A percentile compares a stretch with the other conserved stretches of the same genome.
phyloP scores from a whole-genome alignment of 306 rosid genomes.

The Morella rubra region DNA sequence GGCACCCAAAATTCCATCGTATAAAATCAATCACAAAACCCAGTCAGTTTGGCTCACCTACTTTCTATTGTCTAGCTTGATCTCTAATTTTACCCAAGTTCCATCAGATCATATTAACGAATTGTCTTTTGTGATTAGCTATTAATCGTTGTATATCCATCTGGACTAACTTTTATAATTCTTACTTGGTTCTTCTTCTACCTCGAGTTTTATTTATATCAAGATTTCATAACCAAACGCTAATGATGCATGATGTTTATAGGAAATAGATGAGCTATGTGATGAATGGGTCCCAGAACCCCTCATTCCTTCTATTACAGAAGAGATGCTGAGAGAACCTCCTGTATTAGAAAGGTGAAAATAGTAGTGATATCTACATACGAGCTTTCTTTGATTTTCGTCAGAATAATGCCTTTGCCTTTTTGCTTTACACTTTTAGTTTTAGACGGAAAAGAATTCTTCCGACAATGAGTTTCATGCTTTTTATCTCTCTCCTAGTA shows the following conservation, averaged over 20 bases:
- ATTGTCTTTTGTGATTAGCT: background rate
- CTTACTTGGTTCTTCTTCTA: background rate
- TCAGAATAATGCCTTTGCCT: background rate
- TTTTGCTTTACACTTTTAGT: background rate
- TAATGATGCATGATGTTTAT: slow-evolving; percentile 16
- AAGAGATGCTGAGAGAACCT: slow-evolving; percentile 73
- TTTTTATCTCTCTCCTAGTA: background rate
- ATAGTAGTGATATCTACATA: slow-evolving; percentile 25
- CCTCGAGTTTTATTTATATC: slow-evolving; percentile 2
- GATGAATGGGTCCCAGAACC: slow-evolving; percentile 96
- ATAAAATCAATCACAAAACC: background rate
- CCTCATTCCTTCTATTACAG: slow-evolving; percentile 73
- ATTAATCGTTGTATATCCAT: background rate
- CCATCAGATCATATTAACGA: background rate
- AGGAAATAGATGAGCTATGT: slow-evolving; percentile 96
- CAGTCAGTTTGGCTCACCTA: background rate
- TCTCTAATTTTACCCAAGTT: background rate
- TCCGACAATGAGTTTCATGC: background rate
- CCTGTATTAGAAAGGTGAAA: slow-evolving; percentile 90
- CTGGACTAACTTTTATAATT: background rate
- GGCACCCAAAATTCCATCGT: background rate
- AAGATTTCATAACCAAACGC: slow-evolving; percentile 1
- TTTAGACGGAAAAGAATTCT: background rate
- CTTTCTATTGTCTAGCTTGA: background rate
- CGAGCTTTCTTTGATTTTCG: background rate